Evolutionary conservation across 371 early-diverging fungal species (phyloP), one percentile per base, ranked within the genome.

Genomic region (Actinomortierella wolfii): DNA sequence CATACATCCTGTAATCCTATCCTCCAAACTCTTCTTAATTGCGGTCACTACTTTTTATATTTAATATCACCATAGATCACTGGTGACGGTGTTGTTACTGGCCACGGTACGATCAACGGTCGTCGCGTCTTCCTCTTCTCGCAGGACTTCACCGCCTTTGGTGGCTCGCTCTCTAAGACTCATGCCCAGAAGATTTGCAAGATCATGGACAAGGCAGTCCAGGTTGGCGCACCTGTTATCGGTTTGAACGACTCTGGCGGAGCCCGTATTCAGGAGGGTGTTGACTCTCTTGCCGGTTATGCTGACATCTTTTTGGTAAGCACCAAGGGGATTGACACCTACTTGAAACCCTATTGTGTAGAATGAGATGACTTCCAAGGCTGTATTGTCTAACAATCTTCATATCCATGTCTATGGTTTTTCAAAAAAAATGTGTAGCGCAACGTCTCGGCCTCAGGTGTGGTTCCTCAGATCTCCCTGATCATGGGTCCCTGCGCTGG

Each of bases 401-500:
- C n/a, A n/a, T n/a, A n/a, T n/a, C n/a, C n/a, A n/a, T n/a, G 34
- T 34, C 34, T 34, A 6, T 34, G 4, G 4, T 34, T 34, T 34
- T 34, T 34, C 11, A 6, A 34, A 6, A 34, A 4, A 34, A 34
- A 4, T 6, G 11, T 25, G 3, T 64, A 78, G 81, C 87, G 89
- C 61, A 97, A 97, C 76, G 96, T 95, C 29, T 57, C 90, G 67
- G 94, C 95, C 2, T 94, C 95, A 1, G 98, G 98, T 17, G 97
- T 97, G 11, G 83, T 97, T 42, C 98, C 98, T 41, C 98, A 97
- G 75, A 88, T 97, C 49, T 96, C 97, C 2, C 65, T 97, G 50
- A 92, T 97, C 50, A 97, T 97, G 98, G 98, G 98, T 1, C 98
- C 98, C 6, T 97, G 97, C 75, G 98, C 98, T 25, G 97, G 80